A percentile compares a stretch with the other conserved stretches of the same genome.
Conservation (phyloP, 495 filamentous ascomycete species). For the Hypoxylon fuscum region DNA sequence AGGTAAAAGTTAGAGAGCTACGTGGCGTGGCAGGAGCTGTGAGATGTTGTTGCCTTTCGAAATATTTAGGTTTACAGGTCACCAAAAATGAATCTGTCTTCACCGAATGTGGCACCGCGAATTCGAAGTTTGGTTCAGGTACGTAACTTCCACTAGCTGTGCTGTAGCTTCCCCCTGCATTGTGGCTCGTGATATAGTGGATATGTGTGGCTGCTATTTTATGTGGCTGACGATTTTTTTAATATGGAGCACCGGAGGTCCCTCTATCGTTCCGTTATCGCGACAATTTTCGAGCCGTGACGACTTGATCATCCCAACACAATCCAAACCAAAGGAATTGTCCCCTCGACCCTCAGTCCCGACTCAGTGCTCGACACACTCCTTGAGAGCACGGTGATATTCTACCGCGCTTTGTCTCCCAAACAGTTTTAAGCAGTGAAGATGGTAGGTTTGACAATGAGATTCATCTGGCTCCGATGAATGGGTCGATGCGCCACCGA, state of each 20-base stretch:
- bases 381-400: not conserved
- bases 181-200: constrained; percentile 15
- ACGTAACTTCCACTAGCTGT: constrained; percentile 11
- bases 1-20: not conserved
- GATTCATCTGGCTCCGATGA: not conserved
- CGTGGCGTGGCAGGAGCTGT: not conserved
- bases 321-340: constrained; percentile 1
- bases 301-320: constrained; percentile 20
- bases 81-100: constrained; percentile 36
- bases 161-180: constrained; percentile 10
- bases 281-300: constrained; percentile 37
- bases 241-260: constrained; percentile 21
- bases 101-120: constrained; percentile 20
- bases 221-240: not conserved
- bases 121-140: constrained; percentile 9
- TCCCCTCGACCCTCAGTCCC: not conserved
- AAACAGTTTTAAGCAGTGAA: not conserved
- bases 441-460: constrained; percentile 30
- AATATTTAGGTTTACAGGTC: constrained; percentile 1
- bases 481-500: constrained; percentile 19
- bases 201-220: not conserved
- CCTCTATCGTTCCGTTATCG: constrained; percentile 28
- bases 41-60: not conserved
- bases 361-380: not conserved
- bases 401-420: not conserved